phyloP scores from a whole-genome alignment of 805 yeast genomes.

The Metschnikowia lunata region DNA sequence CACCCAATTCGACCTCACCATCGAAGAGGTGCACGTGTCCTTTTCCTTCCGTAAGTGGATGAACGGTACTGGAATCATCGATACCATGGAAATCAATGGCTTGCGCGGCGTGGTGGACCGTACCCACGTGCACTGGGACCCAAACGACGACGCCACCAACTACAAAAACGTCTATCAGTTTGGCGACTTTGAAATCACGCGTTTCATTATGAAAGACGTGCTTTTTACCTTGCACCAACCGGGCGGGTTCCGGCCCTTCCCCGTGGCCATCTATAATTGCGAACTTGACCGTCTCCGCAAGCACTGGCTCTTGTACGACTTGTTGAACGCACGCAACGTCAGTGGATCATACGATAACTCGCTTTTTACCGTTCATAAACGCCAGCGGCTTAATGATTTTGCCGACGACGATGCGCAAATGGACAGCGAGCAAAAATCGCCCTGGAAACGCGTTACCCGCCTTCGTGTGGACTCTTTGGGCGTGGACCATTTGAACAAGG shows the following conservation, averaged over 20 bases:
- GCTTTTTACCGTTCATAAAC: slow-evolving; percentile 82
- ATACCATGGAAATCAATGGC: slow-evolving; percentile 73
- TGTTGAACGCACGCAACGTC: slow-evolving; percentile 75
- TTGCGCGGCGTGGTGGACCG: slow-evolving; percentile 91
- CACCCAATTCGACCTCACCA: slow-evolving; percentile 89
- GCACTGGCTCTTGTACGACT: slow-evolving; percentile 90
- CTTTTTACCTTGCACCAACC: slow-evolving; percentile 83
- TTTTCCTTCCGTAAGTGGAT: slow-evolving; percentile 83
- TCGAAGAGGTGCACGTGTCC: slow-evolving; percentile 78
- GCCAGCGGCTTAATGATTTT: slow-evolving; percentile 56
- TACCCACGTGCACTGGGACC: slow-evolving; percentile 78
- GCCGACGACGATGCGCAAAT: slow-evolving; percentile 4
- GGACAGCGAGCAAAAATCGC: slow-evolving; percentile 21
- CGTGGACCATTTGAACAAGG: slow-evolving; percentile 86
- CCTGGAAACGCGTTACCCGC: slow-evolving; percentile 65
- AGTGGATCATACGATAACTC: slow-evolving; percentile 94
- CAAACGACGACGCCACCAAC: slow-evolving; percentile 76
- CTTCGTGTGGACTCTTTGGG: slow-evolving; percentile 80
- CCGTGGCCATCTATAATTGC: slow-evolving; percentile 83
- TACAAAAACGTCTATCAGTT: slow-evolving; percentile 69
- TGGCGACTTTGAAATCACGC: slow-evolving; percentile 91
- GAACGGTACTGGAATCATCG: slow-evolving; percentile 81
- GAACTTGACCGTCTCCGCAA: slow-evolving; percentile 76
- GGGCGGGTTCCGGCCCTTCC: slow-evolving; percentile 71
- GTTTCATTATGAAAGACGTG: slow-evolving; percentile 78